Conservation (phyloP, 345 rosid species). For the Erysimum cheiranthoides region DNA sequence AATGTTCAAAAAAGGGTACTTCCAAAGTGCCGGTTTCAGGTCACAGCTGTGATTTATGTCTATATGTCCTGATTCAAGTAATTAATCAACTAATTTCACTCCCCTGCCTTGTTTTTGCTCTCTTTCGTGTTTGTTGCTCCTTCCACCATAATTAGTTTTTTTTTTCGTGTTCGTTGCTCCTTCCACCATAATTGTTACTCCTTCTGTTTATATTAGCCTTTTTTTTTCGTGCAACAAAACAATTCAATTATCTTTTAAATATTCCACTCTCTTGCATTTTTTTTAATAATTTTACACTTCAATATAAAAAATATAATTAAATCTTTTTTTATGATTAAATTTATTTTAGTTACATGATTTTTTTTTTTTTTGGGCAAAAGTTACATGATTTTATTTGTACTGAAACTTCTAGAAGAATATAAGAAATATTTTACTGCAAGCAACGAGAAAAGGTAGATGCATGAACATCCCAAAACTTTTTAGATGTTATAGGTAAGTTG, state of each 20-base stretch:
- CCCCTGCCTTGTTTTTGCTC: conserved; percentile 19
- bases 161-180: conserved; percentile 12
- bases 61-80: conserved; percentile 40
- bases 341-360: not conserved
- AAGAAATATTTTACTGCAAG: conserved; percentile 37
- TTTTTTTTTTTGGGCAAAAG: too few species aligned
- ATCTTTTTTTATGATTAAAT: not conserved
- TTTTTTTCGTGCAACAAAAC: not conserved
- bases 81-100: conserved; percentile 39
- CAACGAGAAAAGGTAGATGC: conserved; percentile 40
- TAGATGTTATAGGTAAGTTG: conserved; percentile 37
- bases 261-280: too few species aligned
- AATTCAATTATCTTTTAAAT: too few species aligned
- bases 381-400: not conserved
- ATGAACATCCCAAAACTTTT: conserved; percentile 42
- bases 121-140: conserved; percentile 16
- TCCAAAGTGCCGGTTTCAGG: conserved; percentile 37
- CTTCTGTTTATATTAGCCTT: not conserved
- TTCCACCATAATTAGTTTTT: conserved; percentile 23
- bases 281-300: too few species aligned
- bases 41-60: conserved; percentile 38
- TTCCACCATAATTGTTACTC: conserved; percentile 30
- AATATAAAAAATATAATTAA: too few species aligned
- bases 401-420: conserved; percentile 28
- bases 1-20: conserved; percentile 26